Evolutionary conservation across 2,329 filamentous ascomycete species (phyloP).

Genomic region (Daldinia sp.): DNA sequence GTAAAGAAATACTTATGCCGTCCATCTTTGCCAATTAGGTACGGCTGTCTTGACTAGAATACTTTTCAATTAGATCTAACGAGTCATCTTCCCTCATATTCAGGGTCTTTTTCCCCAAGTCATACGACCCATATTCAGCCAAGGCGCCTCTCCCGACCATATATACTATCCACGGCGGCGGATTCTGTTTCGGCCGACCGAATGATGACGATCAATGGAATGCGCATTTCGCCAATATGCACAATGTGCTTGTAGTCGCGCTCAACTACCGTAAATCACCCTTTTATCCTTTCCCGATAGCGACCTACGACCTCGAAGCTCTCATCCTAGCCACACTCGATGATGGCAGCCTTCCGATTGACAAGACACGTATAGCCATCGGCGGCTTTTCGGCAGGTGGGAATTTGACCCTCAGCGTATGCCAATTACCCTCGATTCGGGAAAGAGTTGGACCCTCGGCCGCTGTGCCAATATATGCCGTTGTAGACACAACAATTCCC

Average conservation of each 20-base stretch:
- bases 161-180: constrained; percentile 60
- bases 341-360: constrained; percentile 57
- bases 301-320: constrained; percentile 56
- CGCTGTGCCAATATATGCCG: constrained; percentile 55
- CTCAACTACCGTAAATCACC: constrained; percentile 60
- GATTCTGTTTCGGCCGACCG: constrained; percentile 56
- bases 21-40: constrained; percentile 53
- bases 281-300: constrained; percentile 55
- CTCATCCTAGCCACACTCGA: constrained; percentile 55
- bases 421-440: constrained; percentile 55
- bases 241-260: constrained; percentile 57
- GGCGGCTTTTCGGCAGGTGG: constrained; percentile 62
- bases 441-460: constrained; percentile 51
- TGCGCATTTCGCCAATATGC: constrained; percentile 53
- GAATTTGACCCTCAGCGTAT: constrained; percentile 55
- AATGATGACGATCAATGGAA: constrained; percentile 57
- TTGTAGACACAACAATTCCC: constrained; percentile 56
- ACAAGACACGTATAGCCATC: constrained; percentile 55
- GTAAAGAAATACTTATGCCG: constrained; percentile 54
- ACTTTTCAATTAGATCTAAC: constrained; percentile 12
- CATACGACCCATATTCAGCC: constrained; percentile 47
- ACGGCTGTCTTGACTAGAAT: not conserved
- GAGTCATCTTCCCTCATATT: not conserved
- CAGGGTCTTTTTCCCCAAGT: constrained; percentile 54
- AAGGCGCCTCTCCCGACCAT: constrained; percentile 53